phyloP scores from a whole-genome alignment of 2,329 filamentous ascomycete genomes.

The Colletotrichum simmondsii region DNA sequence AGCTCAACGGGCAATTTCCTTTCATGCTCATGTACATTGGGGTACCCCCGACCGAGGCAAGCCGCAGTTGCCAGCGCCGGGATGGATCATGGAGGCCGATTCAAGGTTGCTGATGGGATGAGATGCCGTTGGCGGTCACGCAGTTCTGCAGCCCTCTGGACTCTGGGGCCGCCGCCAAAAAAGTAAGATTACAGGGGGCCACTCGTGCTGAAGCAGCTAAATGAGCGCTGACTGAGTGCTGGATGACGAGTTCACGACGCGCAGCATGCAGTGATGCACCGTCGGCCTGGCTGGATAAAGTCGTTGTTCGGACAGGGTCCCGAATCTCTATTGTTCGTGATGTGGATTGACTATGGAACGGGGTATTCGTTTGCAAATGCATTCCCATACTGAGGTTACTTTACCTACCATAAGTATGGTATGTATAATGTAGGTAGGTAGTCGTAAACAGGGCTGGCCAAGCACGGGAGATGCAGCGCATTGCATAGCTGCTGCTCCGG shows the following conservation, averaged over 20 bases:
- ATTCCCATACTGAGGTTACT: neutral
- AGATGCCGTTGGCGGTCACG: neutral
- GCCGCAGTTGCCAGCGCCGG: slow-evolving; percentile 6
- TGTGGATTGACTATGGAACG: neutral
- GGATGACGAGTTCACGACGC: neutral
- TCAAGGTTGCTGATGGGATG: neutral
- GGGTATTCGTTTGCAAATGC: neutral
- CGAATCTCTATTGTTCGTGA: neutral
- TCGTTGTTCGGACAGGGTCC: neutral
- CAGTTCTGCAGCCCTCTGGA: neutral
- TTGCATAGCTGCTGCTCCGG: slow-evolving; percentile 8
- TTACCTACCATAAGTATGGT: no score
- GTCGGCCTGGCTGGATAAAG: neutral
- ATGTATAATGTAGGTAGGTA: no score
- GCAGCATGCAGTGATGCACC: neutral
- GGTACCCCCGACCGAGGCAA: slow-evolving; percentile 14
- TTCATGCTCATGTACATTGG: slow-evolving; percentile 12
- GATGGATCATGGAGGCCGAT: neutral
- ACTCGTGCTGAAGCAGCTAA: neutral
- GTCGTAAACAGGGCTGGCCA: neutral
- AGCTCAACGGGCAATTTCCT: slow-evolving; percentile 15
- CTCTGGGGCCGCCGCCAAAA: neutral
- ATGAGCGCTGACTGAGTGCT: neutral
- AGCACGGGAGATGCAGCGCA: neutral
- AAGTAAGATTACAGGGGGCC: neutral